These are phyloP conservation scores for Tolypocladium sp. DNA, from an alignment of 2,329 filamentous ascomycete genomes.

Conservation along the genomic window DNA sequence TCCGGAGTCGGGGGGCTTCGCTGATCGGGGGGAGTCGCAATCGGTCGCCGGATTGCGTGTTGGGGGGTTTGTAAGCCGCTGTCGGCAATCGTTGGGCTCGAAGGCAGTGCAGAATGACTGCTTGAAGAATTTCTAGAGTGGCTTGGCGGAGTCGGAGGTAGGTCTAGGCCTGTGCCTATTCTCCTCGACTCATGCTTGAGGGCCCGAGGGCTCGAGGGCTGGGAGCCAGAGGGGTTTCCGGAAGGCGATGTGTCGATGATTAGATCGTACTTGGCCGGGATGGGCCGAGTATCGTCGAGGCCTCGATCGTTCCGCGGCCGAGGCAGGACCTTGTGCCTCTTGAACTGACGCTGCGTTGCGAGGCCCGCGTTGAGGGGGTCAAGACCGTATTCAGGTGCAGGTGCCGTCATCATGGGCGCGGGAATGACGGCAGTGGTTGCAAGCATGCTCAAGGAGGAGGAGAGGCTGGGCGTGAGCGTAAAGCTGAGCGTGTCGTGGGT, in stretches of 20 bases:
- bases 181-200: constrained; percentile 32
- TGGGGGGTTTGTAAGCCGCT: constrained; percentile 28
- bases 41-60: constrained; percentile 28
- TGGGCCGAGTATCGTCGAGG: constrained; percentile 14
- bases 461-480: constrained; percentile 1
- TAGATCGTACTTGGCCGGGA: constrained; percentile 12
- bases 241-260: constrained; percentile 18
- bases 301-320: constrained; percentile 19
- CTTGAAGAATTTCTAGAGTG: constrained; percentile 50
- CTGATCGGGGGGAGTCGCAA: constrained; percentile 55
- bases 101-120: constrained; percentile 33
- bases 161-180: constrained; percentile 35
- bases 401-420: constrained; percentile 23
- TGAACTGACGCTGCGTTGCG: constrained; percentile 29
- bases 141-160: constrained; percentile 55
- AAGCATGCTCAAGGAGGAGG: constrained; percentile 13
- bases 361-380: constrained; percentile 15
- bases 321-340: constrained; percentile 36
- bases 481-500: not conserved
- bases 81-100: constrained; percentile 30
- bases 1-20: constrained; percentile 67
- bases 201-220: constrained; percentile 27
- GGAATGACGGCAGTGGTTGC: constrained; percentile 10
- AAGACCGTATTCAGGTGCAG: constrained; percentile 17
- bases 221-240: constrained; percentile 16